Conservation (phyloP, 2,329 filamentous ascomycete species). For the Colletotrichum melonis region DNA sequence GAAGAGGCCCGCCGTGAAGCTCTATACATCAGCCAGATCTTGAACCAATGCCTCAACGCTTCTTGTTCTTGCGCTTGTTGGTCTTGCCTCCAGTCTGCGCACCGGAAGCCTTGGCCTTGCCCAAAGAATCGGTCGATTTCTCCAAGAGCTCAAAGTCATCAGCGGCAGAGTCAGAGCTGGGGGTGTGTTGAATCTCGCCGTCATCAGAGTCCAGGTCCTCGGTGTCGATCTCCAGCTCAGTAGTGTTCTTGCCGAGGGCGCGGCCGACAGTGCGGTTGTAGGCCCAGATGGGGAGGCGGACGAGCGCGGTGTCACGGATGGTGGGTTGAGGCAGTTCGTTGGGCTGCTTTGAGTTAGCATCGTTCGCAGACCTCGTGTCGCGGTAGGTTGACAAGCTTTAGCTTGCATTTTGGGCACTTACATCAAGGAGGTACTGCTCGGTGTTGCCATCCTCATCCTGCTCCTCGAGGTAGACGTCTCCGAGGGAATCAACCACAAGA, state of each 20-base stretch:
- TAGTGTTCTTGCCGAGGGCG: constrained; percentile 52
- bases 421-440: constrained; percentile 87
- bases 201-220: constrained; percentile 55
- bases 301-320: constrained; percentile 83
- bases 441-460: constrained; percentile 86
- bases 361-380: neutral
- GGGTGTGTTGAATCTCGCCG: constrained; percentile 63
- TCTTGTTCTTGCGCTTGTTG: constrained; percentile 66
- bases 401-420: constrained; percentile 60
- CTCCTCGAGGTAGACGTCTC: constrained; percentile 96
- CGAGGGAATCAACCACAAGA: constrained; percentile 89
- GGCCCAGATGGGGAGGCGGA: constrained; percentile 80
- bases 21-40: neutral
- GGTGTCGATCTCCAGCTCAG: constrained; percentile 49
- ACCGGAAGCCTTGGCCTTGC: constrained; percentile 62
- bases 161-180: constrained; percentile 67
- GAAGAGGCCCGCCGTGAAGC: neutral
- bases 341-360: constrained; percentile 61
- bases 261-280: constrained; percentile 70
- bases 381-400: neutral
- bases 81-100: constrained; percentile 57
- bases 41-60: constrained; percentile 52
- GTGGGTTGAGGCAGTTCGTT: constrained; percentile 84
- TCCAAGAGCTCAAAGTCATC: constrained; percentile 74
- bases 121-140: constrained; percentile 68